A percentile compares a stretch with the other conserved stretches of the same genome.
These are phyloP conservation scores for Hyphodiscus sp. DNA, from an alignment of 2,329 filamentous ascomycete species.

Conservation along the genomic window DNA sequence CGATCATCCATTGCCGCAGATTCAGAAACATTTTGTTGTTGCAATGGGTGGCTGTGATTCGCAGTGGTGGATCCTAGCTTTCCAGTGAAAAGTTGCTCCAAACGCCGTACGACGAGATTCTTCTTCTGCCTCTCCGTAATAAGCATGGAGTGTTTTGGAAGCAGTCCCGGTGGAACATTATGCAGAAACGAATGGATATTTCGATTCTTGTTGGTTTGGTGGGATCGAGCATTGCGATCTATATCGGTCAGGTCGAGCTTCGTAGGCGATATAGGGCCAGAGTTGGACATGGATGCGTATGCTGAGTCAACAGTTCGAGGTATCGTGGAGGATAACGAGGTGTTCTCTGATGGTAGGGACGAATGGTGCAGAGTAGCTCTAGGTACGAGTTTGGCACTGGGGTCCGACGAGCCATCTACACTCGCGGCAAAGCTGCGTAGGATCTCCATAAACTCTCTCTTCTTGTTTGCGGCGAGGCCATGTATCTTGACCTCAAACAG, in stretches of 20 bases:
- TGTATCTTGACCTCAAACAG: constrained; percentile 80
- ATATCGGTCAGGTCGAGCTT: not conserved
- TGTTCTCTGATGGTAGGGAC: constrained; percentile 30
- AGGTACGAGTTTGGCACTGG: constrained; percentile 30
- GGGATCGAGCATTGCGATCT: constrained; percentile 1
- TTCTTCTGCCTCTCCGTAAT: constrained; percentile 72
- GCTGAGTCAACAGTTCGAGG: constrained; percentile 45
- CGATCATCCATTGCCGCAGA: constrained; percentile 39
- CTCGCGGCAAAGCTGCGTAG: constrained; percentile 64
- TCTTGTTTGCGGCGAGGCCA: constrained; percentile 64
- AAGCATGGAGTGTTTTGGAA: constrained; percentile 49
- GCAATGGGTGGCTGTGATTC: constrained; percentile 21
- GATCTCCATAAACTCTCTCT: constrained; percentile 67
- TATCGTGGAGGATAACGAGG: constrained; percentile 22
- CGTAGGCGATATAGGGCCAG: constrained; percentile 31
- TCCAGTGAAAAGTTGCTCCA: constrained; percentile 79
- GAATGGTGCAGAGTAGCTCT: not conserved
- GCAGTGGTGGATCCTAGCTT: constrained; percentile 40
- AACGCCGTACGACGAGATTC: constrained; percentile 65
- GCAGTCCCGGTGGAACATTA: constrained; percentile 63
- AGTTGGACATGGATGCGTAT: constrained; percentile 59
- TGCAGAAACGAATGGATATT: constrained; percentile 65
- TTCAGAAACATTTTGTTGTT: constrained; percentile 45
- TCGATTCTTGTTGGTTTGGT: constrained; percentile 35
- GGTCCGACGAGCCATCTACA: constrained; percentile 43